Evolutionary conservation across 768 basidiomycete species (phyloP), one percentile per base, ranked within the genome.

Genomic region (Collybia mongolica): DNA sequence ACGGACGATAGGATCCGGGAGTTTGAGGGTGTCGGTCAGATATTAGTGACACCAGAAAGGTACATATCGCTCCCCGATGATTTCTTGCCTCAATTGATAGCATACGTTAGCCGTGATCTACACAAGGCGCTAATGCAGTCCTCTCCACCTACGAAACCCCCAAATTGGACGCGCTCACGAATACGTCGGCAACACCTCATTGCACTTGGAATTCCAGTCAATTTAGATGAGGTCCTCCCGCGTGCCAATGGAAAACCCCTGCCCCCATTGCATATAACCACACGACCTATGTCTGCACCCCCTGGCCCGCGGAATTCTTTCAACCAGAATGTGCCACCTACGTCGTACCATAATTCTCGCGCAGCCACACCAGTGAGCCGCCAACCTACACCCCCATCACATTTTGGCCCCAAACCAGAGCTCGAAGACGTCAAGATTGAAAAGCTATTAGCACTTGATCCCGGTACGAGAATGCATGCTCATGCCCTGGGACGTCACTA

Each of bases 131-230:
- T 95, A 15, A 64, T 91, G 35, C 78, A 86, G 55, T 78, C 85
- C 1, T 83, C 88, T 2, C 86, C 90, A 28, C 80, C 85, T 8
- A 86, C 81, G 39, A 84, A 88, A 63, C 86, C 90, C n/a, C 85
- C 93, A 46, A 95, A 91, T 59, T 98, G 95, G 95, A 94, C 85
- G 44, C 86, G 93, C 41, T 96, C 93, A 49, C 82, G 90, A 39
- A 93, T 93, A 63, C 82, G 95, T 49, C 75, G 93, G 42, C 92
- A 93, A 62, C 92, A 97, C 60, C 75, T 98, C 42, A 96, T 96
- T 53, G 71, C 91, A 11, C 82, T 98, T 20, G 95, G 95, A 19
- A 86, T 98, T 40, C 95, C 95, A 3, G 90, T 98, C 46, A 98
- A 98, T 62, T 75, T 98, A 5, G 95, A 98, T 63, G 95, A 98